Conservation (phyloP, 371 early-diverging fungal species). For the Quaeritorhiza haematococci region DNA sequence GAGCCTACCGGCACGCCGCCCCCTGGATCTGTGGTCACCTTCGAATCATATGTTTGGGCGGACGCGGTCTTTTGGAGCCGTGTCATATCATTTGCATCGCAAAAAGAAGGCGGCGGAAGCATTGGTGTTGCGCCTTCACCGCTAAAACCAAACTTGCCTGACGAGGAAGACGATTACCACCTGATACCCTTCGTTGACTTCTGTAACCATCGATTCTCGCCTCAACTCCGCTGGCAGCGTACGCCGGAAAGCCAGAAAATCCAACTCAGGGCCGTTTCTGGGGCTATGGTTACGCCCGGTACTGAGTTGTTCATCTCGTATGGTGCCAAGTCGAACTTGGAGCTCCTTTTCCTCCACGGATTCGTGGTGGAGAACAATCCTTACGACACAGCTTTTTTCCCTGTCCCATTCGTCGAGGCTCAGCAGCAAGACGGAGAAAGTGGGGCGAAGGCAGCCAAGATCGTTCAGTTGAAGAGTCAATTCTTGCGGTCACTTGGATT, state of each 20-base stretch:
- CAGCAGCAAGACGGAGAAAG: slow-evolving; percentile 4
- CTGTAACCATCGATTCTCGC: slow-evolving; percentile 24
- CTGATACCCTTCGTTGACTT: slow-evolving; percentile 35
- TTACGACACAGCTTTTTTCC: slow-evolving; percentile 32
- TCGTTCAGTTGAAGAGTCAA: no score
- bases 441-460: background rate
- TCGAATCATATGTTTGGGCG: slow-evolving; percentile 25
- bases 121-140: background rate
- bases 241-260: background rate
- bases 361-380: slow-evolving; percentile 43
- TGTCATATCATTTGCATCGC: slow-evolving; percentile 23
- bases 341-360: slow-evolving; percentile 57
- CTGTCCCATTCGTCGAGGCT: slow-evolving; percentile 20
- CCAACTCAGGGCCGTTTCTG: background rate
- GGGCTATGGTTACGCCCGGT: background rate
- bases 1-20: background rate
- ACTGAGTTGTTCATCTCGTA: slow-evolving; percentile 29
- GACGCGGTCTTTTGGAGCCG: slow-evolving; percentile 33
- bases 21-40: background rate
- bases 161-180: slow-evolving; percentile 12
- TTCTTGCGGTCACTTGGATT: no score
- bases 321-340: slow-evolving; percentile 57
- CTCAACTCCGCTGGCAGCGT: background rate
- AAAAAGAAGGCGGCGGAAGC: background rate
- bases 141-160: background rate